Evolutionary conservation across 768 basidiomycete genomes (phyloP).

Genomic region (Kwoniella bestiolae): DNA sequence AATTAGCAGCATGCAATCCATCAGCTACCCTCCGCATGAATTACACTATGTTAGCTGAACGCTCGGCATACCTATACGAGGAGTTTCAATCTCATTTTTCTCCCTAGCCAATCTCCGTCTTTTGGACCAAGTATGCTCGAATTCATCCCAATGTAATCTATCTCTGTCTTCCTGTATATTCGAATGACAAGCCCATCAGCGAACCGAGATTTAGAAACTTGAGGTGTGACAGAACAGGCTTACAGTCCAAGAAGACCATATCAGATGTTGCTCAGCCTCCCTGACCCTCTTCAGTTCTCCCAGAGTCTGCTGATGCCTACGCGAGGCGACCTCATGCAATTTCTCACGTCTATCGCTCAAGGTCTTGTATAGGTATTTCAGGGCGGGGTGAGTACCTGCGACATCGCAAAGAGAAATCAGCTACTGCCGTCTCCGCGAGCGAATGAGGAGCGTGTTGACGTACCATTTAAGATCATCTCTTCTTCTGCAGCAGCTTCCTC

Average conservation of each 20-base stretch:
- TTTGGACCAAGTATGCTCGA: constrained; percentile 86
- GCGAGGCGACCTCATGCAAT: constrained; percentile 77
- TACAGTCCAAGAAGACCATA: constrained; percentile 93
- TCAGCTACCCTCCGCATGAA: background rate
- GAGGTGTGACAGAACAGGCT: constrained; percentile 34
- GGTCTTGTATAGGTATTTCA: constrained; percentile 78
- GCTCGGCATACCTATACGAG: constrained; percentile 66
- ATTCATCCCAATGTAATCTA: constrained; percentile 81
- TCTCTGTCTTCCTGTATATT: constrained; percentile 69
- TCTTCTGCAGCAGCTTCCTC: constrained; percentile 88
- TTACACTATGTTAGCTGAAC: background rate
- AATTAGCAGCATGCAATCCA: constrained; percentile 7
- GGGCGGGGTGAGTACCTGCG: constrained; percentile 88
- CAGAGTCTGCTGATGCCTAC: constrained; percentile 71
- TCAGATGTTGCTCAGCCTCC: constrained; percentile 71
- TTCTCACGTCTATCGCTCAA: constrained; percentile 78
- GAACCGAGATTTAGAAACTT: background rate
- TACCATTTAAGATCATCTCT: constrained; percentile 74
- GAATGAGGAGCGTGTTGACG: too few species aligned
- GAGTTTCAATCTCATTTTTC: constrained; percentile 76
- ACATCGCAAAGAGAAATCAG: too few species aligned
- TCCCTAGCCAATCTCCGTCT: constrained; percentile 82
- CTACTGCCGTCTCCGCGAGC: too few species aligned
- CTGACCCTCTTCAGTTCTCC: constrained; percentile 68
- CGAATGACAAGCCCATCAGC: background rate